A percentile compares a stretch with the other conserved stretches of the same genome.
phyloP scores from a whole-genome alignment of 202 grass and related monocot species.

The Carex sylvatica region DNA sequence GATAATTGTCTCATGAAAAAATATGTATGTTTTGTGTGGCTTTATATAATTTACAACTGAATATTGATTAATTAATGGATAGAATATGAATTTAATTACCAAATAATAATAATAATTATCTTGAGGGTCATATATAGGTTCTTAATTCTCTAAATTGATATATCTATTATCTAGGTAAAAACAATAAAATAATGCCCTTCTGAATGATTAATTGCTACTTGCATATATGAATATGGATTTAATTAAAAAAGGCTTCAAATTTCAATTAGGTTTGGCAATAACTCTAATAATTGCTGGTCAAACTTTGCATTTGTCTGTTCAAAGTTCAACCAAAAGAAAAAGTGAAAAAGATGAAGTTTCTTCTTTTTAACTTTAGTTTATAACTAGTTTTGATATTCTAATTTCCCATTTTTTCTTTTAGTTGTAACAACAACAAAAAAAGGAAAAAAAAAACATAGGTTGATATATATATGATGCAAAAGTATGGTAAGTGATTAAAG shows the following conservation, averaged over 20 bases:
- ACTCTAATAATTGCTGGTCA: not conserved
- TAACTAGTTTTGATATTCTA: not conserved
- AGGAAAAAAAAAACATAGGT: not conserved
- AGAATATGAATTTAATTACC: not conserved
- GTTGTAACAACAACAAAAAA: not conserved
- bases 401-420: not conserved
- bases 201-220: not conserved
- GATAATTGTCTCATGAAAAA: not conserved
- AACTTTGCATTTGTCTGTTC: slow-evolving; percentile 10
- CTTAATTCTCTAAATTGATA: not conserved
- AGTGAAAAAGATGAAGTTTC: slow-evolving; percentile 13
- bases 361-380: slow-evolving; percentile 26
- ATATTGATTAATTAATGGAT: not conserved
- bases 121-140: not conserved
- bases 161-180: not conserved
- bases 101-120: not conserved
- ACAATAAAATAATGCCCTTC: not conserved
- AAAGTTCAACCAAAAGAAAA: slow-evolving; percentile 27
- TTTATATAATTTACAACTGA: not conserved
- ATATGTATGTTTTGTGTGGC: not conserved
- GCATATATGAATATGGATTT: not conserved
- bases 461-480: not conserved
- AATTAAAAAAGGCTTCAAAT: not conserved
- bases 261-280: not conserved
- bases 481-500: slow-evolving; percentile 5